A percentile compares a stretch with the other conserved stretches of the same genome.
These are phyloP conservation scores for Penicillium manginii DNA, from an alignment of 495 filamentous ascomycete species.

Conservation along the genomic window DNA sequence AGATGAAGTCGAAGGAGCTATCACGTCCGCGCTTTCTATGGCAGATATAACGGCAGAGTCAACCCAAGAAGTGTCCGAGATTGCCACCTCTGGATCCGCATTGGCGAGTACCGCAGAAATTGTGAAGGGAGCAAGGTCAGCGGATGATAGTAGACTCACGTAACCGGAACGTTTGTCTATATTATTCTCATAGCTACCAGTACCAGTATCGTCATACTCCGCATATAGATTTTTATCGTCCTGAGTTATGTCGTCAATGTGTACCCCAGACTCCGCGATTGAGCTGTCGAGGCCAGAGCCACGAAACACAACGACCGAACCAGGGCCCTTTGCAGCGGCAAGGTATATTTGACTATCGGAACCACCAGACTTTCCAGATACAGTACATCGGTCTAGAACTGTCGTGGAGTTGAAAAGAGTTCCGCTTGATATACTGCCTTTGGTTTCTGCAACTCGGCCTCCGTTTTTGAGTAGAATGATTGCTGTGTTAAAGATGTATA, in stretches of 20 bases:
- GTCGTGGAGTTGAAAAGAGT: constrained; percentile 13
- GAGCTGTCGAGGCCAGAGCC: constrained; percentile 1
- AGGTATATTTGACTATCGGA: background rate
- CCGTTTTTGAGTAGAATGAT: background rate
- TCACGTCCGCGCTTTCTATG: constrained; percentile 8
- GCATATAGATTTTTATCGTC: constrained; percentile 12
- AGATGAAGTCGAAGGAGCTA: background rate
- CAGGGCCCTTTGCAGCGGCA: constrained; percentile 9
- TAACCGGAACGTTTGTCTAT: constrained; percentile 8
- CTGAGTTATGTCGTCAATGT: constrained; percentile 13
- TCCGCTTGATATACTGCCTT: constrained; percentile 1
- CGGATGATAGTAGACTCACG: background rate
- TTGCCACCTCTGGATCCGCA: constrained; percentile 9
- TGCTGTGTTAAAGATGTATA: constrained; percentile 18
- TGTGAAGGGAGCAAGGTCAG: background rate
- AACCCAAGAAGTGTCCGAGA: constrained; percentile 15
- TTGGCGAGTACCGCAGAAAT: constrained; percentile 4
- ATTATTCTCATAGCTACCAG: constrained; percentile 13
- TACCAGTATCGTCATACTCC: constrained; percentile 14
- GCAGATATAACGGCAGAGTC: constrained; percentile 7
- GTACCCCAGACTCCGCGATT: constrained; percentile 11
- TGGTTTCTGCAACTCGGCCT: background rate
- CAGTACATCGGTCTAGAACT: constrained; percentile 9
- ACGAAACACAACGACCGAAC: constrained; percentile 14
- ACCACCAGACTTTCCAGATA: background rate